phyloP scores from a whole-genome alignment of 192 early-diverging fungal genomes.

The Backusella sp. region DNA sequence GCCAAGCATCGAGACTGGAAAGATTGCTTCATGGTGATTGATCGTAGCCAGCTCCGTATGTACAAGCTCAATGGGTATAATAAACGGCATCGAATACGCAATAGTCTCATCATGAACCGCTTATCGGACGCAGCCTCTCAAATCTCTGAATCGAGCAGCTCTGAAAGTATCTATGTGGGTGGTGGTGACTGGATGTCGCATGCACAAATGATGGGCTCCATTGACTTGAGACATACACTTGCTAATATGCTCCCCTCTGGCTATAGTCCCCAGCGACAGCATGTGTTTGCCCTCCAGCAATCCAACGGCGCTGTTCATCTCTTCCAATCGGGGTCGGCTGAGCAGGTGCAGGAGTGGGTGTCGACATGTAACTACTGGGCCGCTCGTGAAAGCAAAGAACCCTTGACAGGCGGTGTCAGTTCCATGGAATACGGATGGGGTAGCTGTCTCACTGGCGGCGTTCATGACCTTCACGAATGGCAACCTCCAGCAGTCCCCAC shows the following conservation, averaged over 20 bases:
- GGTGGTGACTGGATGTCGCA: conserved; percentile 28
- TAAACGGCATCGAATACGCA: conserved; percentile 9
- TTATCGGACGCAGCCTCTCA: not conserved
- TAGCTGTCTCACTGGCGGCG: conserved; percentile 11
- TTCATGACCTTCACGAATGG: conserved; percentile 42
- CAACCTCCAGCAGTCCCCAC: conserved; percentile 41
- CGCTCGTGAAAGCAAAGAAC: conserved; percentile 86
- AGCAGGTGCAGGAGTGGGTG: conserved; percentile 78
- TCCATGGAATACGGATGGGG: conserved; percentile 95
- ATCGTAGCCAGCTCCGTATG: conserved; percentile 76
- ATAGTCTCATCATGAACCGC: not conserved
- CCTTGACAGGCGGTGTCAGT: conserved; percentile 79
- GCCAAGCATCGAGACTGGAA: conserved; percentile 83
- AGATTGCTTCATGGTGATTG: conserved; percentile 75
- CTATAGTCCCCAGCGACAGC: conserved; percentile 68
- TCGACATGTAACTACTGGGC: conserved; percentile 94
- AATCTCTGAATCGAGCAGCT: not conserved
- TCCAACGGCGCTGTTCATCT: conserved; percentile 76
- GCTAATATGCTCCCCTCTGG: conserved; percentile 79
- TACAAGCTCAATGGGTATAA: conserved; percentile 26
- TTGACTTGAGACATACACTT: conserved; percentile 74
- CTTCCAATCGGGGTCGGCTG: conserved; percentile 72
- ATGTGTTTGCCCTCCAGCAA: conserved; percentile 85
- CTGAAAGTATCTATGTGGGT: not conserved
- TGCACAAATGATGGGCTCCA: conserved; percentile 37